Base-by-base conservation (phyloP, 2,329 filamentous ascomycete genomes). In the Aspergillus texensis region DNA sequence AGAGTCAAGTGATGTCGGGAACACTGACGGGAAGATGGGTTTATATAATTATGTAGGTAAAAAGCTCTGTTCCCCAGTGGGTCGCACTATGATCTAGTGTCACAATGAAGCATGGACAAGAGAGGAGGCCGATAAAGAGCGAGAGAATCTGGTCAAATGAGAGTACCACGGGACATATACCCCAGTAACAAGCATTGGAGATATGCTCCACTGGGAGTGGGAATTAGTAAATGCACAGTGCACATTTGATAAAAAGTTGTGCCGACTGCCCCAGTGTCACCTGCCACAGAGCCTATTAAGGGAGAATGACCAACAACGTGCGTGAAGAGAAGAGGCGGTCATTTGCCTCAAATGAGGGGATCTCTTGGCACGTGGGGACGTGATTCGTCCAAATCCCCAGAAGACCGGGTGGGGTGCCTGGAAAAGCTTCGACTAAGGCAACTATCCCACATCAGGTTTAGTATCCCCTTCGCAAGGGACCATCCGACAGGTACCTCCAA, bases 231-330 rank as follows among this genome's bases (percentile, higher is more conserved):
- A 36, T n/a, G 11, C 52, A 36, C 30, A 19, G 30, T 28, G 28
- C 34, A 39, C 21, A 39, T n/a, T 53, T 41, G 39, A 41, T 9
- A 16, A 36, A 5, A 36, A 6, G 5, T 36, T 36, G 34, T 36
- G 34, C 39, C 39, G 19, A 41, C 39, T n/a, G 30, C 16, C 30
- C 43, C 30, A 46, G 57, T 41, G 57, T 39, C 36, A 58, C 61
- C 67, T 68, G 65, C 67, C 65, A 62, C 56, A 60, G 61, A 62
- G 62, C 68, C 68, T 70, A 70, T 70, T 16, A 64, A 63, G 63
- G 58, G 21, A 62, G 54, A 48, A 61, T 68, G 65, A 66, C 58
- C 62, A 63, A 52, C 62, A 69, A 69, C 68, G 68, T 70, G 68
- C 65, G 50, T 62, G 46, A 50, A 16, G 43, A 32, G 55, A 60